A percentile compares a stretch with the other conserved stretches of the same genome.
These are phyloP conservation scores for Lecanicillium sp. DNA, from an alignment of 2,329 filamentous ascomycete genomes.

Conservation along the genomic window DNA sequence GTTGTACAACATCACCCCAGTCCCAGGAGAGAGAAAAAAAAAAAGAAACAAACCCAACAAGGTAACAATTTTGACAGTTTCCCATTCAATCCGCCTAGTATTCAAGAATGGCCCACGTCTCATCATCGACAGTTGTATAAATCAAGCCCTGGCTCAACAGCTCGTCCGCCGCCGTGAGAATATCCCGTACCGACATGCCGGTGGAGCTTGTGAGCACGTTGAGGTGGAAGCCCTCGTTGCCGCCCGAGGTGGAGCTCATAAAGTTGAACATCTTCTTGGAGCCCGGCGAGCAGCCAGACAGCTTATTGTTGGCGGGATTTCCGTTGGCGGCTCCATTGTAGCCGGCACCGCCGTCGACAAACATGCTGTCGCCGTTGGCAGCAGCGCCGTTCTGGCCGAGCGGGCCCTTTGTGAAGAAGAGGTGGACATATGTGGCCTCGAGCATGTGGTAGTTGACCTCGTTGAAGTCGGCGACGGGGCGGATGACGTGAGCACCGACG, in stretches of 20 bases:
- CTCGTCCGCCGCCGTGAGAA: conserved; percentile 74
- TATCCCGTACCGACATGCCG: conserved; percentile 60
- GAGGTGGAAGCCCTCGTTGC: conserved; percentile 77
- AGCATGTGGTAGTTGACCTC: conserved; percentile 90
- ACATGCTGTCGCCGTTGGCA: conserved; percentile 27
- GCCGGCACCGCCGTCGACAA: conserved; percentile 27
- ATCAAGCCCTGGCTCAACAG: conserved; percentile 66
- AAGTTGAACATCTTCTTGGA: conserved; percentile 67
- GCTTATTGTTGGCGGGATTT: conserved; percentile 20
- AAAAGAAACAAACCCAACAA: no score
- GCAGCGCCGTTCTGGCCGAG: conserved; percentile 33
- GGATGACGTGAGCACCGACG: conserved; percentile 72
- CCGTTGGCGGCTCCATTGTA: conserved; percentile 24
- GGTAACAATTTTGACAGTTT: no score
- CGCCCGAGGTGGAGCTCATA: conserved; percentile 59
- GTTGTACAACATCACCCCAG: neutral
- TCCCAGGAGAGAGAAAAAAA: no score
- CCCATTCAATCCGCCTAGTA: conserved; percentile 38
- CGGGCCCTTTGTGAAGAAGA: conserved; percentile 71
- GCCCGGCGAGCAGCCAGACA: conserved; percentile 40
- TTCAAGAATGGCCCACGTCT: conserved; percentile 83
- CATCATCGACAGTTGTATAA: conserved; percentile 87
- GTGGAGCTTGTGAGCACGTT: conserved; percentile 64
- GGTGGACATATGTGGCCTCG: conserved; percentile 81
- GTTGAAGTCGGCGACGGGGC: conserved; percentile 76